These are phyloP conservation scores for Thozetella sp. DNA, from an alignment of 495 filamentous ascomycete genomes.

Conservation along the genomic window DNA sequence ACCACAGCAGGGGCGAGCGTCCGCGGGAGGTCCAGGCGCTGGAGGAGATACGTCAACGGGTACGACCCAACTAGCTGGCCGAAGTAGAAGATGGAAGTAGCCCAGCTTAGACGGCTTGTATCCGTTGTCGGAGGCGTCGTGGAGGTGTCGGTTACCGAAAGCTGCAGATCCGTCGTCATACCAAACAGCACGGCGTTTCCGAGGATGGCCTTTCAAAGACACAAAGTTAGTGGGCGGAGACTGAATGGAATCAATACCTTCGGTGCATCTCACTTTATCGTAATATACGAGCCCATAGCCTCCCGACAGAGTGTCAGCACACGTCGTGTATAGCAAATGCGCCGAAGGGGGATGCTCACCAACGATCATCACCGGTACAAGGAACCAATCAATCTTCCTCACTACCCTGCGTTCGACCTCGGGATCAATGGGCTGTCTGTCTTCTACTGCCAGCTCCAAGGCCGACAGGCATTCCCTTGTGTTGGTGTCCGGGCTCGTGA, in stretches of 20 bases:
- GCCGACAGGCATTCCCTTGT: not conserved
- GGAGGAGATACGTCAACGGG: constrained; percentile 69
- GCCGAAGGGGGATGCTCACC: constrained; percentile 38
- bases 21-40: constrained; percentile 63
- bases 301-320: constrained; percentile 3
- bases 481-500: not conserved
- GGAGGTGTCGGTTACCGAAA: constrained; percentile 46
- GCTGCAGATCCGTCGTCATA: constrained; percentile 69
- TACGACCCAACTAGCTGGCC: constrained; percentile 75
- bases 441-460: not conserved
- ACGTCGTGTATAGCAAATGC: constrained; percentile 6
- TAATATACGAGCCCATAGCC: constrained; percentile 73
- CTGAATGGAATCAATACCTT: not conserved
- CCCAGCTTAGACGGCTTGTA: constrained; percentile 70
- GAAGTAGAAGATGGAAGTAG: constrained; percentile 79
- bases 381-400: constrained; percentile 70
- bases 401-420: constrained; percentile 54
- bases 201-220: constrained; percentile 62
- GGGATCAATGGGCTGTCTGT: constrained; percentile 44
- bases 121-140: constrained; percentile 57
- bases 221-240: constrained; percentile 2
- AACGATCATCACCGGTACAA: constrained; percentile 73
- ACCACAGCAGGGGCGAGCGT: constrained; percentile 66
- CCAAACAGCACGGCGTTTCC: constrained; percentile 74
- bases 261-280: constrained; percentile 60